Evolutionary conservation across 257 asterid species (phyloP).

Genomic region (Salvia hispanica): DNA sequence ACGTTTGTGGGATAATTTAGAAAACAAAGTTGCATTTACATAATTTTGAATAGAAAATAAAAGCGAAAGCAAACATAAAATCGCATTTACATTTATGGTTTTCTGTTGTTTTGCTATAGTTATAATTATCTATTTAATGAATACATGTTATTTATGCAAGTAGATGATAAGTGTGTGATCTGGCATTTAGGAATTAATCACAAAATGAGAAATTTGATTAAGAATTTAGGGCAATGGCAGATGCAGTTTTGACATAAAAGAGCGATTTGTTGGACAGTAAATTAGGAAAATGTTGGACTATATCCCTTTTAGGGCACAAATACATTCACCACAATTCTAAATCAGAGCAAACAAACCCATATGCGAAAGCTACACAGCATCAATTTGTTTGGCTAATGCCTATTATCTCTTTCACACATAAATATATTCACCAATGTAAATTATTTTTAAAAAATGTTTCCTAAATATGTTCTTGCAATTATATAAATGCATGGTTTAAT

Average conservation of each 20-base stretch:
- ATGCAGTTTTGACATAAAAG: constrained; percentile 23
- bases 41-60: too few relatives aligned
- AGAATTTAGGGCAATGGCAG: not conserved
- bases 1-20: too few relatives aligned
- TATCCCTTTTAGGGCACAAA: constrained; percentile 23
- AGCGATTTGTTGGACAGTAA: constrained; percentile 21
- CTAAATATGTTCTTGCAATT: not conserved
- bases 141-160: not conserved
- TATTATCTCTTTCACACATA: not conserved
- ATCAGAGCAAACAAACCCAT: constrained; percentile 37
- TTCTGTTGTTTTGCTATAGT: too few relatives aligned
- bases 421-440: too few relatives aligned
- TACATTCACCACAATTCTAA: constrained; percentile 38
- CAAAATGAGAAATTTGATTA: not conserved
- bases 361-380: constrained; percentile 33
- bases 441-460: not conserved
- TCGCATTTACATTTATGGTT: too few relatives aligned
- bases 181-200: not conserved
- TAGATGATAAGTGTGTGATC: not conserved
- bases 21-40: too few relatives aligned
- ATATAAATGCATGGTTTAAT: too few relatives aligned
- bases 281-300: constrained; percentile 33
- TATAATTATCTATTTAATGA: not conserved
- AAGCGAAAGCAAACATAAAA: too few relatives aligned
- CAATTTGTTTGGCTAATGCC: constrained; percentile 24